Evolutionary conservation across 1,139 yeast species (phyloP), one percentile per base, ranked within the genome.

Genomic region (Saccharomyces pastorianus): DNA sequence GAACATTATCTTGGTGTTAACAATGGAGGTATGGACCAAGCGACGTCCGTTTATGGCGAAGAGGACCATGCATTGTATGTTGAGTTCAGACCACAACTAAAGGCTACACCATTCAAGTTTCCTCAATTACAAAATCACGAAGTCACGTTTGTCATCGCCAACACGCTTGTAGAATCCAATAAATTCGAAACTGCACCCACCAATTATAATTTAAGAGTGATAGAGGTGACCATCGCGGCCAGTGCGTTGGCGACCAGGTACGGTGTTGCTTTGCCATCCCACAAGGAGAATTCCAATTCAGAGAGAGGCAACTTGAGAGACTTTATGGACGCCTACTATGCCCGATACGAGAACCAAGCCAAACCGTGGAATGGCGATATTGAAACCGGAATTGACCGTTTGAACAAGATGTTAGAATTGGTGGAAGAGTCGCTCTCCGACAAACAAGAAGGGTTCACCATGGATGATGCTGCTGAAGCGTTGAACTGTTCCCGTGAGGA

Each of bases 1-100:
- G 91, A 85, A 64, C 88, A 84, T 69, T 82, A 81, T 55, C 80
- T 85, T 34, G 91, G 91, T n/a, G 85, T 85, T 51, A 84, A 82
- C 64, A 82, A 84, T 48, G 91, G 91, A n/a, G 91, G 91, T 28
- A 81, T 85, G 87, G 91, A 85, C 66, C 91, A 85, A 69, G 78
- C 85, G 55, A 89, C 90, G 1, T 79, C 85, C 2, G 76, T 85
- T 25, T 83, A 78, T 61, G 90, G 89, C 8, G 81, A 79, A 60
- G 71, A 69, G 44, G 77, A 75, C 56, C 81, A 84, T 61, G 86
- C 85, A 0, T 68, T 85, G 55, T 76, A 77, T 59, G 82, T 85
- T 44, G 79, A 80, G 55, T 85, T 85, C 69, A 76, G 77, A 58
- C 91, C 91, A 1, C 68, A 73, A 54, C 72, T 85, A 53, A 71